phyloP scores from a whole-genome alignment of 2,329 filamentous ascomycete genomes.

The Sporothrix schenckii region DNA sequence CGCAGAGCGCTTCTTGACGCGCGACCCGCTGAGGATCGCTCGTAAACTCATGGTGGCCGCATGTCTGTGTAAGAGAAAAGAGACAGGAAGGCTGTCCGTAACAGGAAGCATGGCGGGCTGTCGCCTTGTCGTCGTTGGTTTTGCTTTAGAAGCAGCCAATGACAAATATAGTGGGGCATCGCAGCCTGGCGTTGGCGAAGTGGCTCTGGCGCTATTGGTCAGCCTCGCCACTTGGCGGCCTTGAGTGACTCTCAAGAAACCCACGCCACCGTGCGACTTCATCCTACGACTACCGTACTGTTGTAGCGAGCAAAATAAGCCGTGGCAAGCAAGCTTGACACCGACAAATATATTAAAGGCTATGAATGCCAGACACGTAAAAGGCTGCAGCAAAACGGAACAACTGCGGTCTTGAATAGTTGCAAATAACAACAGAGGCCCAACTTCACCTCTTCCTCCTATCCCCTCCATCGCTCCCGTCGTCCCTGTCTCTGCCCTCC shows the following conservation, averaged over 20 bases:
- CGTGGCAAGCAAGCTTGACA: background rate
- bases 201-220: conserved; percentile 14
- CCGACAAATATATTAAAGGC: conserved; percentile 16
- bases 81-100: background rate
- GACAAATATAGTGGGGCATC: background rate
- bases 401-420: background rate
- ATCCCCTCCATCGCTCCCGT: background rate
- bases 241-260: too few species aligned
- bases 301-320: too few species aligned
- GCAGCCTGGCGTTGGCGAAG: background rate
- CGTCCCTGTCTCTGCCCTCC: background rate
- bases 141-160: conserved; percentile 23
- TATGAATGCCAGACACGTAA: background rate
- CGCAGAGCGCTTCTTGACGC: conserved; percentile 35
- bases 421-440: background rate
- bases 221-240: conserved; percentile 18
- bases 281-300: background rate
- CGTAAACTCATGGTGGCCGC: conserved; percentile 36
- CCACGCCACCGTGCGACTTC: too few species aligned
- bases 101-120: background rate
- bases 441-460: background rate
- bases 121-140: background rate
- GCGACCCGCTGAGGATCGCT: conserved; percentile 37
- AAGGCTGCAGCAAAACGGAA: background rate
- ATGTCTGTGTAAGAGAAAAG: background rate